Evolutionary conservation across 305 asterid genomes (phyloP), one percentile per base, ranked within the genome.

Genomic region (Coffea humblotiana): DNA sequence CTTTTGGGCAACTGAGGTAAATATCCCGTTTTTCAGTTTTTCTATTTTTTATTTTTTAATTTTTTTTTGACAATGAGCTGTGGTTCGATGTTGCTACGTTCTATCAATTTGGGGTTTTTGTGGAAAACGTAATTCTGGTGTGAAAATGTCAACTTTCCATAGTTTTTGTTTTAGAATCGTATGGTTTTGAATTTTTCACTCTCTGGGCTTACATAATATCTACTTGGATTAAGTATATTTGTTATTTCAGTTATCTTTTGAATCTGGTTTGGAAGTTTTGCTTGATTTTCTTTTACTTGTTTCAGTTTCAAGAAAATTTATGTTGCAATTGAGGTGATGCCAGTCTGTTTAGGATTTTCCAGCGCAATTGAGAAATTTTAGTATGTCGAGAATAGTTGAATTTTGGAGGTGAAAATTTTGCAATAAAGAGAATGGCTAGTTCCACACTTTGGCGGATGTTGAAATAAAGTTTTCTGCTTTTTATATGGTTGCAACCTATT

Each of bases 1-100:
- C 63, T 11, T 48, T 40, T 23, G 66, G n/a, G 29, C 35, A 71
- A 19, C 70, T 78, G 71, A 78, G 81, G 81, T 43, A 45, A 70
- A 77, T 56, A 70, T 78, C 43, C 16, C 21, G 21, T 7, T 69
- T 78, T 78, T 52, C 47, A 48, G n/a, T 32, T 12, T 40, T 2
- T 25, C 2, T 61, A 0, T 61, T 61, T n/a, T 9, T 8, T 15
- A 56, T 21, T 23, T 60, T 60, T 37, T n/a, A n/a, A 37, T 2
- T 2, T 21, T 23, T 60, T 60, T 60, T 60, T 7, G 2, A 19
- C 2, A 11, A n/a, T 63, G 68, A 63, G 72, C 3, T 76, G 61
- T 76, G 49, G 15, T 60, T 37, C 35, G 18, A 37, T 37, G 43
- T 37, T 37, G 43, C 43, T 37, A 37, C 5, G 43, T 37, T 37